A percentile compares a stretch with the other conserved stretches of the same genome.
Evolutionary conservation across 2,329 filamentous ascomycete genomes (phyloP).

Genomic region (Penicillium sclerotiorum): DNA sequence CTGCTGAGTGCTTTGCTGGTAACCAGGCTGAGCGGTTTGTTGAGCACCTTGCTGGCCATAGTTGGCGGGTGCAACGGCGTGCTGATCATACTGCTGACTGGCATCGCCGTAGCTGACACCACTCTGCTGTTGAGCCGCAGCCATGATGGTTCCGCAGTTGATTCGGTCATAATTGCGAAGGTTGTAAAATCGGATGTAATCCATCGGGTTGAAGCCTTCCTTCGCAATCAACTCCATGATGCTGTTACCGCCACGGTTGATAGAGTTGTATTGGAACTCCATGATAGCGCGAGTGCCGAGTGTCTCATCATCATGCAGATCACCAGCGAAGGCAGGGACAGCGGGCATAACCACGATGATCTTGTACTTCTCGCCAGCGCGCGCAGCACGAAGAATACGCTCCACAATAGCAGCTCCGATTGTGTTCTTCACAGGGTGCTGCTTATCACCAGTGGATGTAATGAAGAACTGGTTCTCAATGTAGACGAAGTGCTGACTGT

Average conservation of each 20-base stretch:
- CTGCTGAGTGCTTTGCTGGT: too few species aligned
- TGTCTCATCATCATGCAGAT: slow-evolving; percentile 80
- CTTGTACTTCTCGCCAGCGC: slow-evolving; percentile 83
- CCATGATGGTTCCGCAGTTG: slow-evolving; percentile 54
- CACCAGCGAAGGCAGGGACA: slow-evolving; percentile 91
- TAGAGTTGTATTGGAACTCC: slow-evolving; percentile 98
- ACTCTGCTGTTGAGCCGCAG: slow-evolving; percentile 43
- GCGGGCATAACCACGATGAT: slow-evolving; percentile 89
- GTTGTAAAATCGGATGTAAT: slow-evolving; percentile 94
- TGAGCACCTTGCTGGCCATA: too few species aligned
- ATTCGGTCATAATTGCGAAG: slow-evolving; percentile 90
- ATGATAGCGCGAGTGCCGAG: slow-evolving; percentile 91
- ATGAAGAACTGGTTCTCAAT: slow-evolving; percentile 99
- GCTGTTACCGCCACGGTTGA: slow-evolving; percentile 86
- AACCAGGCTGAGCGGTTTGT: too few species aligned
- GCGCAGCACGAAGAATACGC: slow-evolving; percentile 76
- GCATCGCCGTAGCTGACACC: slow-evolving; percentile 51
- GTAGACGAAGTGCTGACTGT: slow-evolving; percentile 90
- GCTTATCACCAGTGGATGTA: slow-evolving; percentile 83
- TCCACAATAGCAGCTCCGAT: slow-evolving; percentile 93
- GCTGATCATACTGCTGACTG: slow-evolving; percentile 46
- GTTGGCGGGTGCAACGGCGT: slow-evolving; percentile 51
- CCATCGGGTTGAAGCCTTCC: slow-evolving; percentile 73
- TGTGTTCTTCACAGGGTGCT: slow-evolving; percentile 82
- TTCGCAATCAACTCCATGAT: slow-evolving; percentile 79